These are phyloP conservation scores for Solanum hybrid DNA, from an alignment of 305 asterid species.

Conservation along the genomic window DNA sequence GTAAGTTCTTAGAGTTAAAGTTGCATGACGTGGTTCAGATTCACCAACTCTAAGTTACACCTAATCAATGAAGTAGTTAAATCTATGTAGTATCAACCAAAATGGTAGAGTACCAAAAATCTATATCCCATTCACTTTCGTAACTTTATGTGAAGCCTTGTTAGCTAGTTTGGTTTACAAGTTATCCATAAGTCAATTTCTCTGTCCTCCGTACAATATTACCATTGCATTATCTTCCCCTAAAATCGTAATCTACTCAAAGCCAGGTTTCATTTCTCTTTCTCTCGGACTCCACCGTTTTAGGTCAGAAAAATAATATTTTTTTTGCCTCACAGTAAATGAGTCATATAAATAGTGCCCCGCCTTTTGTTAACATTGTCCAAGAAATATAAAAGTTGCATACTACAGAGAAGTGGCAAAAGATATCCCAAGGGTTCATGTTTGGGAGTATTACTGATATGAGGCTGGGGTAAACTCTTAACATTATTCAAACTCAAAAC, in stretches of 20 bases:
- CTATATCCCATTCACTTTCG: neutral
- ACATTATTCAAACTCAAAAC: too few relatives aligned
- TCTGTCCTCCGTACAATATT: neutral
- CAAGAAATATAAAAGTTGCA: too few relatives aligned
- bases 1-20: neutral
- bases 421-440: too few relatives aligned
- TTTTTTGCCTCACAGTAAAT: neutral
- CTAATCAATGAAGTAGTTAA: neutral
- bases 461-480: too few relatives aligned
- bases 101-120: neutral
- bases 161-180: neutral
- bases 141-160: neutral
- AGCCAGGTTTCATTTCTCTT: neutral
- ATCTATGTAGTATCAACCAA: neutral
- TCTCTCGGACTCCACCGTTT: neutral
- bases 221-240: neutral
- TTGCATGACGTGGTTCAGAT: neutral
- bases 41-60: neutral
- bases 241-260: neutral
- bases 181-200: neutral
- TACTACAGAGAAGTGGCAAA: too few relatives aligned
- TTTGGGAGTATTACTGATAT: too few relatives aligned
- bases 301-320: neutral
- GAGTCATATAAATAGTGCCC: too few relatives aligned
- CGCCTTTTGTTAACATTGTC: too few relatives aligned